A percentile compares a stretch with the other conserved stretches of the same genome.
Conservation (phyloP, 352 stramenopile species). For the Globisporangium middletonii region DNA sequence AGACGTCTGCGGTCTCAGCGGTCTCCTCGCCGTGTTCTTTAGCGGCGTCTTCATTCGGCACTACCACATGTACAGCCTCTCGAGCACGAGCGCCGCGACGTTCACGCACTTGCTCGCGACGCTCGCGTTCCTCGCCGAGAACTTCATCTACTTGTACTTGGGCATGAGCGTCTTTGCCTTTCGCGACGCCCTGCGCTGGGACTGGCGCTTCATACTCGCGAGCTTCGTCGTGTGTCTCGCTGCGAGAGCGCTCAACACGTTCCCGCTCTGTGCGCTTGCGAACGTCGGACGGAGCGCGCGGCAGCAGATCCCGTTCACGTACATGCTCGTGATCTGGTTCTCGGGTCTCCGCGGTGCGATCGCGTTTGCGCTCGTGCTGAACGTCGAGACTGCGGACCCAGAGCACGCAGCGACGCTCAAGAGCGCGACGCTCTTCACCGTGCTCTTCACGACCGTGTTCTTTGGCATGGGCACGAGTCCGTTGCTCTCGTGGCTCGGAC, state of each 20-base stretch:
- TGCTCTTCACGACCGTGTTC: conserved; percentile 47
- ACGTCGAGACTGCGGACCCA: conserved; percentile 16
- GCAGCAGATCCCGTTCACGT: conserved; percentile 23
- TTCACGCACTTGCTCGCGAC: conserved; percentile 39
- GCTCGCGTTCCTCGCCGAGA: conserved; percentile 38
- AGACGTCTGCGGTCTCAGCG: conserved; percentile 34
- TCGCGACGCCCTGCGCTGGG: conserved; percentile 25
- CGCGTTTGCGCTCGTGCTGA: conserved; percentile 61
- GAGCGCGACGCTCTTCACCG: conserved; percentile 48
- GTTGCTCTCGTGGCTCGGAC: conserved; percentile 21
- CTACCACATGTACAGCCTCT: conserved; percentile 49
- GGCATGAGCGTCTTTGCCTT: conserved; percentile 36
- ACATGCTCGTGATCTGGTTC: conserved; percentile 70
- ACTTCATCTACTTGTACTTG: conserved; percentile 52
- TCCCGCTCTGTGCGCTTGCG: conserved; percentile 29
- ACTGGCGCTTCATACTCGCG: conserved; percentile 32
- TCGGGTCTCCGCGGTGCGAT: conserved; percentile 76
- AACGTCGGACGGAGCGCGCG: conserved; percentile 19
- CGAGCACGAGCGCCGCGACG: conserved; percentile 21
- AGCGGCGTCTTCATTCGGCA: conserved; percentile 52
- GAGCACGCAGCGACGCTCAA: conserved; percentile 37
- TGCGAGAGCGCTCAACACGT: conserved; percentile 28
- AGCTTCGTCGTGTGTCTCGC: conserved; percentile 23
- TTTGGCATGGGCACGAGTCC: conserved; percentile 41
- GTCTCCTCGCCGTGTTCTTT: conserved; percentile 86